These are phyloP conservation scores for Fraxinus paxiana DNA, from an alignment of 305 asterid genomes.

Conservation along the genomic window DNA sequence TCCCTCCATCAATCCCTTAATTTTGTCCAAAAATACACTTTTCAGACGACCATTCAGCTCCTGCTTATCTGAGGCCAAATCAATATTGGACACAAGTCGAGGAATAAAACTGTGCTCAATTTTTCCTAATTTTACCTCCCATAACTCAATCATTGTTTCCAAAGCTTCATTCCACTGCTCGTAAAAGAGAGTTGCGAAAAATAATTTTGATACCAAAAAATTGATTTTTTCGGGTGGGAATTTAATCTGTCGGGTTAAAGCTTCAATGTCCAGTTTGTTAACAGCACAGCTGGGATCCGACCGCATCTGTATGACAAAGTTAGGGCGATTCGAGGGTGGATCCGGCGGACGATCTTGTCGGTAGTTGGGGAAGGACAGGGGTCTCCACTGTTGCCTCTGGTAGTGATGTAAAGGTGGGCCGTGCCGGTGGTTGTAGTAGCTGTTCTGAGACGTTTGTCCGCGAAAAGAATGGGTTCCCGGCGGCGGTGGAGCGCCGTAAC, in stretches of 20 bases:
- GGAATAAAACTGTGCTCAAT: slow-evolving; percentile 35
- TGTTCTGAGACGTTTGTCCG: slow-evolving; percentile 13
- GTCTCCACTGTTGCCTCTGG: slow-evolving; percentile 26
- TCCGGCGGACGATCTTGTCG: slow-evolving; percentile 51
- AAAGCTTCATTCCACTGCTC: slow-evolving; percentile 75
- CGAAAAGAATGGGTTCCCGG: slow-evolving; percentile 11
- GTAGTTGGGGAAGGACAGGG: slow-evolving; percentile 22
- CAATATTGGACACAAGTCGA: slow-evolving; percentile 28
- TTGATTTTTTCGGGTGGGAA: slow-evolving; percentile 33
- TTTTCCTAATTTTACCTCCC: slow-evolving; percentile 46
- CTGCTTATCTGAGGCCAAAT: slow-evolving; percentile 54
- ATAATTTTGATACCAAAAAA: neutral
- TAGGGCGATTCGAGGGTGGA: slow-evolving; percentile 27
- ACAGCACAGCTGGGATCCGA: slow-evolving; percentile 7
- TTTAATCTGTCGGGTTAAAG: slow-evolving; percentile 31
- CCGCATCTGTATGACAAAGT: slow-evolving; percentile 49
- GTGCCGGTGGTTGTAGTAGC: neutral
- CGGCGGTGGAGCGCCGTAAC: slow-evolving; percentile 22
- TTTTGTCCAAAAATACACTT: slow-evolving; percentile 41
- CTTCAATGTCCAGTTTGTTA: slow-evolving; percentile 22
- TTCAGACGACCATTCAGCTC: slow-evolving; percentile 50
- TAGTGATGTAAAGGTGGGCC: slow-evolving; percentile 21
- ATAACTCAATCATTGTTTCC: slow-evolving; percentile 51
- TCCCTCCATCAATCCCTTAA: slow-evolving; percentile 42
- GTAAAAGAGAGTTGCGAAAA: slow-evolving; percentile 35